phyloP scores from a whole-genome alignment of 2,329 filamentous ascomycete genomes.

The Mycogone perniciosa region DNA sequence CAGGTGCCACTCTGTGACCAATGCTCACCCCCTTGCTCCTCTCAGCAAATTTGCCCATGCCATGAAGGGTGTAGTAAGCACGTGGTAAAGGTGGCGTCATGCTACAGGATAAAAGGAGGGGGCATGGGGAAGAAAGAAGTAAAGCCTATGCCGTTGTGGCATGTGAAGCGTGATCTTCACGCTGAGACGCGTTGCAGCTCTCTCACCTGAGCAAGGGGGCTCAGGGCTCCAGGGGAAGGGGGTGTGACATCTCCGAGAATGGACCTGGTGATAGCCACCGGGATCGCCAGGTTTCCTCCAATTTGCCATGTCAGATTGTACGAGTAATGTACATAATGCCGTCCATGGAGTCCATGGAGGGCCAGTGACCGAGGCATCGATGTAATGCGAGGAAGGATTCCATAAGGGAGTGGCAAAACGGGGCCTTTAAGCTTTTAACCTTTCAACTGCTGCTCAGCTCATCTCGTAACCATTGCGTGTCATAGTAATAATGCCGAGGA shows the following conservation, averaged over 20 bases:
- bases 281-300: too few relatives aligned
- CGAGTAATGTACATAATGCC: too few relatives aligned
- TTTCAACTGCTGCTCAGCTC: too few relatives aligned
- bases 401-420: background rate
- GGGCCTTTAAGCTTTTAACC: too few relatives aligned
- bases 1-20: too few relatives aligned
- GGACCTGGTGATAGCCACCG: background rate
- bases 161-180: slow-evolving; percentile 6
- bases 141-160: background rate
- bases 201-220: slow-evolving; percentile 1
- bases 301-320: too few relatives aligned
- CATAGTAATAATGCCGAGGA: too few relatives aligned
- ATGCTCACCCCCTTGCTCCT: too few relatives aligned
- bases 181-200: slow-evolving; percentile 4
- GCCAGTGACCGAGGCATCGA: background rate
- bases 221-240: background rate
- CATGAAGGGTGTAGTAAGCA: slow-evolving; percentile 8
- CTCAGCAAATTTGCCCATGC: background rate
- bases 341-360: too few relatives aligned
- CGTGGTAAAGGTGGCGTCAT: slow-evolving; percentile 11
- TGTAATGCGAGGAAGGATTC: background rate
- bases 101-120: background rate
- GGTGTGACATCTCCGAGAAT: background rate
- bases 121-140: background rate
- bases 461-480: too few relatives aligned